A percentile compares a stretch with the other conserved stretches of the same genome.
phyloP scores from a whole-genome alignment of 2,329 filamentous ascomycete genomes.

The Botrytis squamosa region DNA sequence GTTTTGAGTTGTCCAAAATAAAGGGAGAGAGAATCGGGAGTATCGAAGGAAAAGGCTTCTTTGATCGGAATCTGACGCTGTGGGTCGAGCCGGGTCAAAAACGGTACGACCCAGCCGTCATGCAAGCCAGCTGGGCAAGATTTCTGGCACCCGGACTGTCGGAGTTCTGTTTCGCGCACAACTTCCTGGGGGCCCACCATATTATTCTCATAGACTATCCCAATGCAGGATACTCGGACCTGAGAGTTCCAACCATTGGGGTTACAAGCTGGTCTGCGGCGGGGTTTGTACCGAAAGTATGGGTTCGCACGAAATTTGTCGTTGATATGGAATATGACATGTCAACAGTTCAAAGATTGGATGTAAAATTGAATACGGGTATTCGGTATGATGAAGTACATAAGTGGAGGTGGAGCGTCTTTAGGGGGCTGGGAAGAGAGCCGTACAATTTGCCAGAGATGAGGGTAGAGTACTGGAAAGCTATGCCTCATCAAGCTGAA shows the following conservation, averaged over 20 bases:
- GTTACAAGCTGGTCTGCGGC: not conserved
- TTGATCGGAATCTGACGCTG: rapidly evolving
- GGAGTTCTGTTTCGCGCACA: not conserved
- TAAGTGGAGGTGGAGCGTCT: not conserved
- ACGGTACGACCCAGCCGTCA: not conserved
- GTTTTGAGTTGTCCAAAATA: not conserved
- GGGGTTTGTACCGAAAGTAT: not conserved
- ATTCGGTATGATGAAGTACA: rapidly evolving
- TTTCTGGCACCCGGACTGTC: not conserved
- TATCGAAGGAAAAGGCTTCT: not conserved
- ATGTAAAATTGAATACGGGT: rapidly evolving
- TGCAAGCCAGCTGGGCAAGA: not conserved
- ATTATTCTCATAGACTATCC: not conserved
- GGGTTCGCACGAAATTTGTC: not conserved
- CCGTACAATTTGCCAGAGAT: not conserved
- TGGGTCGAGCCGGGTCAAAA: rapidly evolving
- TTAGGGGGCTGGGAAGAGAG: not conserved
- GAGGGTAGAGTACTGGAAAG: not conserved
- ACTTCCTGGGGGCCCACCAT: not conserved
- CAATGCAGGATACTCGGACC: not conserved
- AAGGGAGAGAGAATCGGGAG: not conserved
- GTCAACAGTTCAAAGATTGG: rapidly evolving
- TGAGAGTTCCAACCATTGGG: not conserved
- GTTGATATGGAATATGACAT: not conserved
- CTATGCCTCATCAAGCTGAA: rapidly evolving